Evolutionary conservation across 2,329 filamentous ascomycete species (phyloP), one percentile per base, ranked within the genome.

Genomic region (Diaporthe caulivora): DNA sequence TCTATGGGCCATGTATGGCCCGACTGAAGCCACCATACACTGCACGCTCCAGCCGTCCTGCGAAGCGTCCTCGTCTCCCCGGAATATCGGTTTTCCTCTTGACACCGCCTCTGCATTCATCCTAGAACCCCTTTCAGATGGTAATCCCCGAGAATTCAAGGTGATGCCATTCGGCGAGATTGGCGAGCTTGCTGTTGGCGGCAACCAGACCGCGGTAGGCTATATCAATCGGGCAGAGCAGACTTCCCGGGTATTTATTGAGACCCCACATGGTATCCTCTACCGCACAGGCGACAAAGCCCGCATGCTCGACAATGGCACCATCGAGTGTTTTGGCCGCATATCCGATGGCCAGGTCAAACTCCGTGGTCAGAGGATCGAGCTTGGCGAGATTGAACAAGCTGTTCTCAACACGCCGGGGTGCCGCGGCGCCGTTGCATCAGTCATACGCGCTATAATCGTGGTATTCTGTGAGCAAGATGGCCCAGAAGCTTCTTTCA

Each of bases 1-100:
- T 55, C 86, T 98, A 0, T 95, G 94, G 89, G 95, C 92, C 44
- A 97, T 98, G 95, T 98, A 98, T 80, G 95, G 95, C 0, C 95
- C 95, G 1, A 98, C 95, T 0, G 95, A 98, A 83, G 94, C 94
- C 10, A 91, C 95, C 0, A 97, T 98, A 72, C 95, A 98, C 80
- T 98, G 89, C 80, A 97, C 94, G 0, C 82, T 97, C 6, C 92
- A 94, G 76, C 85, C 92, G 0, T 84, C 86, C 0, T 92, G 97
- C 77, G 80, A 83, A 8, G 84, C 86, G 6, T 81, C 82, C 26
- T 89, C 89, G 10, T 86, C 89, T 3, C 89, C 91, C 7, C 88
- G 90, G 4, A 93, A 91, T 64, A 97, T 98, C 76, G 95, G 95
- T 0, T 81, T 90, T 9, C 95, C 95, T 0, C 86, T 98, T 2